phyloP scores from a whole-genome alignment of 2,329 filamentous ascomycete species.

The Elsinoe australis region DNA sequence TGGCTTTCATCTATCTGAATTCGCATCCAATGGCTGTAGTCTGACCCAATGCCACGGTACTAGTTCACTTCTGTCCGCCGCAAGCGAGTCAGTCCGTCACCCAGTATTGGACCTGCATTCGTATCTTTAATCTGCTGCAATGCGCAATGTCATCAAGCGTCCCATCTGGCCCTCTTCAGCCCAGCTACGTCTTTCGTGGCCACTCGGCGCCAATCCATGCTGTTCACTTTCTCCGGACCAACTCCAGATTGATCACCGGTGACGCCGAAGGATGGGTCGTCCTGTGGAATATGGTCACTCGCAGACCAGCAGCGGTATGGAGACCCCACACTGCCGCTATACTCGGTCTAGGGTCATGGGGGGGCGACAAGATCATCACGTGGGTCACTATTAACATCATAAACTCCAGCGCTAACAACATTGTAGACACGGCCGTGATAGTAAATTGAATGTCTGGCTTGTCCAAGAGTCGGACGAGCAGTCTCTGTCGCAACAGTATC shows the following conservation, averaged over 20 bases:
- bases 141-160: constrained; percentile 7
- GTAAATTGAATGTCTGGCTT: constrained; percentile 79
- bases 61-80: constrained; percentile 4
- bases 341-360: constrained; percentile 66
- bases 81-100: constrained; percentile 10
- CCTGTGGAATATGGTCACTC: constrained; percentile 74
- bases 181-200: constrained; percentile 70
- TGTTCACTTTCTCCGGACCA: constrained; percentile 62
- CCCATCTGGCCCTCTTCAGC: constrained; percentile 44
- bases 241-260: constrained; percentile 71
- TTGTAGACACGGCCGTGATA: constrained; percentile 83
- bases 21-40: constrained; percentile 1
- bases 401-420: no score
- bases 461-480: constrained; percentile 54
- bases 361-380: constrained; percentile 69
- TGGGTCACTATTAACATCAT: no score
- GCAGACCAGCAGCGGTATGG: constrained; percentile 79
- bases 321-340: constrained; percentile 72
- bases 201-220: constrained; percentile 75
- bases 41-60: constrained; percentile 9
- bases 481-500: constrained; percentile 58
- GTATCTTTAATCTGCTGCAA: neutral
- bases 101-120: neutral
- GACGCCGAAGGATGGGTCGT: constrained; percentile 87
- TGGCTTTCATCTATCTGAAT: constrained; percentile 12